Evolutionary conservation across 306 rosid species (phyloP).

Genomic region (Arachis hypogaea): DNA sequence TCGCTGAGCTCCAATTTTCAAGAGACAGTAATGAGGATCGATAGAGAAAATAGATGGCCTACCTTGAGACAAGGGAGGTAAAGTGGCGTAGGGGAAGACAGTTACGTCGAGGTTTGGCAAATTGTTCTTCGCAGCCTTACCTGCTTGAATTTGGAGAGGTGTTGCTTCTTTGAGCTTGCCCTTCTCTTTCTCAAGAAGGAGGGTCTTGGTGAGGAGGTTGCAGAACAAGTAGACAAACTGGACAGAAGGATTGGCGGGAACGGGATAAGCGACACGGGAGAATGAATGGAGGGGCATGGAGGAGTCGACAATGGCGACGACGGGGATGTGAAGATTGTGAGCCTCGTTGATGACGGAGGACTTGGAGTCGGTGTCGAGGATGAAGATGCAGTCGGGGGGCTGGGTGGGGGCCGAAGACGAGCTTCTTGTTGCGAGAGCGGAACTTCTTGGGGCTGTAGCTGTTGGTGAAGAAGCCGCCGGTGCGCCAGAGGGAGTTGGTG

Average conservation of each 20-base stretch:
- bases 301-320: conserved; percentile 59
- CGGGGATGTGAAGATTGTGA: conserved; percentile 63
- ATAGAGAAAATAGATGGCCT: conserved; percentile 25
- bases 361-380: conserved; percentile 49
- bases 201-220: conserved; percentile 78
- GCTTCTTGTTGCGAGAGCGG: conserved; percentile 72
- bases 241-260: conserved; percentile 75
- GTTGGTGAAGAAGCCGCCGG: conserved; percentile 79
- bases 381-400: conserved; percentile 63
- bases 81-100: conserved; percentile 56
- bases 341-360: conserved; percentile 74
- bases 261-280: conserved; percentile 67
- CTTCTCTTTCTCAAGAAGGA: conserved; percentile 24
- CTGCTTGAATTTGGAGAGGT: conserved; percentile 39
- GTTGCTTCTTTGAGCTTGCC: conserved; percentile 44
- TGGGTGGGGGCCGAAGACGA: conserved; percentile 71
- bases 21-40: background rate
- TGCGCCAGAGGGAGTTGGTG: conserved; percentile 61
- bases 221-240: conserved; percentile 77
- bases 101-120: conserved; percentile 46
- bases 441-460: conserved; percentile 80
- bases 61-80: conserved; percentile 58
- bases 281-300: conserved; percentile 36
- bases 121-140: conserved; percentile 35
- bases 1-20: conserved; percentile 11